These are phyloP conservation scores for Cladorrhinum sp. DNA, from an alignment of 2,329 filamentous ascomycete species.

Conservation along the genomic window DNA sequence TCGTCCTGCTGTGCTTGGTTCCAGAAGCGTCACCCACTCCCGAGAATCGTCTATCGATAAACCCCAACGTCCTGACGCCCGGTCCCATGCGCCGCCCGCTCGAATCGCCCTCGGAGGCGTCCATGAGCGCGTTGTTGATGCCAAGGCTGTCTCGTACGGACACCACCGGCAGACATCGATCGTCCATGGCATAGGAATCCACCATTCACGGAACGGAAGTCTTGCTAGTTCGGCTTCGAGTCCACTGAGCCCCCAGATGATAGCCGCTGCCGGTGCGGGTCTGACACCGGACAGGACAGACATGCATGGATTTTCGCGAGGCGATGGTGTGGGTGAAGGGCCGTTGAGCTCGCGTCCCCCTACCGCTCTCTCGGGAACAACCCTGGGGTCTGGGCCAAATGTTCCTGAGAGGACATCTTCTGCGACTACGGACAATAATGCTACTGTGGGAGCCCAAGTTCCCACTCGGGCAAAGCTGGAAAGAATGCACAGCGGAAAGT, in stretches of 20 bases:
- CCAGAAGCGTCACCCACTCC: conserved; percentile 48
- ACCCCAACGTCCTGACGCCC: conserved; percentile 37
- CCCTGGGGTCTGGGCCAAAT: conserved; percentile 28
- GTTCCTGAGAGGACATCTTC: conserved; percentile 47
- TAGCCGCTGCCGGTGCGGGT: conserved; percentile 63
- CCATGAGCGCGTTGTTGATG: conserved; percentile 54
- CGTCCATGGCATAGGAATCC: conserved; percentile 75
- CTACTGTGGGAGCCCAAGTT: conserved; percentile 32
- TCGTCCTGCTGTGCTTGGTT: conserved; percentile 44
- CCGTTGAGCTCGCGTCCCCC: conserved; percentile 41
- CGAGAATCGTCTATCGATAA: conserved; percentile 60
- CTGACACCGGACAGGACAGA: conserved; percentile 52
- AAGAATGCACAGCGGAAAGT: conserved; percentile 62
- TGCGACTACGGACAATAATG: conserved; percentile 40
- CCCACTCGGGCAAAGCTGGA: conserved; percentile 54
- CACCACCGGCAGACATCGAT: conserved; percentile 97
- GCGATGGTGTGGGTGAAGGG: conserved; percentile 46
- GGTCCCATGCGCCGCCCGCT: conserved; percentile 41
- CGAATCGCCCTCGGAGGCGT: conserved; percentile 42
- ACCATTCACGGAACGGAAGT: conserved; percentile 89
- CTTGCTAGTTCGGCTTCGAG: conserved; percentile 75
- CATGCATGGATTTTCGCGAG: conserved; percentile 45
- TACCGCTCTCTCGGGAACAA: conserved; percentile 48
- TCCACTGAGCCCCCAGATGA: conserved; percentile 84
- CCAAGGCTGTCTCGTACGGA: conserved; percentile 62